A percentile compares a stretch with the other conserved stretches of the same genome.
These are phyloP conservation scores for Podospora sp. DNA, from an alignment of 495 filamentous ascomycete genomes.

Conservation along the genomic window DNA sequence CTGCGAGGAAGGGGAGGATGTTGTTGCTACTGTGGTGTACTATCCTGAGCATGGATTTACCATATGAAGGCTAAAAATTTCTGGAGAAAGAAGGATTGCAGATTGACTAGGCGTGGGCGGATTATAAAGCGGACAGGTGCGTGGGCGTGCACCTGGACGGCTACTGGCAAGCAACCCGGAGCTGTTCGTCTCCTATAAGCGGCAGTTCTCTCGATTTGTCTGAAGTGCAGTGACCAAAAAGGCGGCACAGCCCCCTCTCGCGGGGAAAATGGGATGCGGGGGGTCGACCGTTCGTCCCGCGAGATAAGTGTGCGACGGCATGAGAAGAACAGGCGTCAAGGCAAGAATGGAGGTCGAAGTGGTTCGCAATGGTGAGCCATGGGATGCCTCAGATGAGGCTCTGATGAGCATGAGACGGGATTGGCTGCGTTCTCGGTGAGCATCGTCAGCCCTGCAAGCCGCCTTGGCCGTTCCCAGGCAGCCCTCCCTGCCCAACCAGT, in stretches of 20 bases:
- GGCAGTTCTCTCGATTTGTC: neutral
- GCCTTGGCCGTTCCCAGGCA: conserved; percentile 22
- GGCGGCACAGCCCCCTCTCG: neutral
- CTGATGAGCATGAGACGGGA: conserved; percentile 7
- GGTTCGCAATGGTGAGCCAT: conserved; percentile 26
- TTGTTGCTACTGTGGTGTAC: neutral
- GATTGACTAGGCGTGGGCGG: neutral
- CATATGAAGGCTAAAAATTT: neutral
- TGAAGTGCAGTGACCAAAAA: neutral
- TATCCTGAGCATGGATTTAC: neutral
- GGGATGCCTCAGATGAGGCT: conserved; percentile 19
- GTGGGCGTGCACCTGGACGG: neutral
- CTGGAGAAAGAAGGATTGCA: neutral
- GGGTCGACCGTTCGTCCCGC: neutral
- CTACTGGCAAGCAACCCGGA: neutral
- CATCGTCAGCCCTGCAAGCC: conserved; percentile 27
- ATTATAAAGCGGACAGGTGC: neutral
- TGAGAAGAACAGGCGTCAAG: neutral
- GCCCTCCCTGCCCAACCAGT: conserved; percentile 20
- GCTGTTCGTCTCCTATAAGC: neutral
- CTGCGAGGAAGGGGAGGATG: neutral
- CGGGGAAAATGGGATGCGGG: neutral
- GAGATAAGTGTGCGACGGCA: conserved; percentile 5
- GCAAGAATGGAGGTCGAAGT: conserved; percentile 15
- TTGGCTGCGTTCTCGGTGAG: conserved; percentile 32